Percentiles rank a stretch among this genome's conserved stretches.
Conservation (phyloP, 192 early-diverging fungal genomes). For the Oehlia diaphana region DNA sequence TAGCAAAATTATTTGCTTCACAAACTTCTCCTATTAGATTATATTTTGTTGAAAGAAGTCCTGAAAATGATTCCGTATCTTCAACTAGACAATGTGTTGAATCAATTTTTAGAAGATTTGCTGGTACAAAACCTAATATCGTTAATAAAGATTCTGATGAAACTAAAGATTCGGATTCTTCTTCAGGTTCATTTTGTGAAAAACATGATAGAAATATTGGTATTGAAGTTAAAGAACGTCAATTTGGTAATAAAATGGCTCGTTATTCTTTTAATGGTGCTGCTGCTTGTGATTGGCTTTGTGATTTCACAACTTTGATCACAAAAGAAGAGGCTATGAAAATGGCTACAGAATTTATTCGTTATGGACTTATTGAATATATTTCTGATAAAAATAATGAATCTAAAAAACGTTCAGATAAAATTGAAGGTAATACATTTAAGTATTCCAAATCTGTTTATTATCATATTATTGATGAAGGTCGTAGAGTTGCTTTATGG, state of each 20-base stretch:
- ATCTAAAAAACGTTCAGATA: neutral
- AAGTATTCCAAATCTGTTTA: constrained; percentile 35
- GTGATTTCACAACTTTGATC: constrained; percentile 52
- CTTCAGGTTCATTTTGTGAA: constrained; percentile 21
- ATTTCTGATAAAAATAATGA: constrained; percentile 22
- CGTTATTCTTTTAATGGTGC: constrained; percentile 49
- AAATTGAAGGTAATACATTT: neutral
- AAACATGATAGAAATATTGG: constrained; percentile 36
- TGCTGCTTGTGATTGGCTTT: constrained; percentile 49
- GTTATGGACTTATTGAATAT: constrained; percentile 46
- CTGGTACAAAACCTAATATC: constrained; percentile 42
- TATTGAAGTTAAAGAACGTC: constrained; percentile 46
- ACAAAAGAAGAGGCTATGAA: constrained; percentile 48
- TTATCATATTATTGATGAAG: constrained; percentile 40
- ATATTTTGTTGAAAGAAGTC: constrained; percentile 42
- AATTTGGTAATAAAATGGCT: constrained; percentile 34
- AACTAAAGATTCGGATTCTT: neutral
- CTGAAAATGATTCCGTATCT: constrained; percentile 51
- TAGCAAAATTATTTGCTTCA: constrained; percentile 31
- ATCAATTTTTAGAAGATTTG: constrained; percentile 46
- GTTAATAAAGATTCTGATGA: constrained; percentile 21
- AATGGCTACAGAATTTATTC: constrained; percentile 47
- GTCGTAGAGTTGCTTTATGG: constrained; percentile 41
- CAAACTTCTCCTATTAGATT: constrained; percentile 30
- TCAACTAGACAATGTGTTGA: constrained; percentile 40